phyloP scores from a whole-genome alignment of 2,329 filamentous ascomycete species.

The Acrocalymma vagum region DNA sequence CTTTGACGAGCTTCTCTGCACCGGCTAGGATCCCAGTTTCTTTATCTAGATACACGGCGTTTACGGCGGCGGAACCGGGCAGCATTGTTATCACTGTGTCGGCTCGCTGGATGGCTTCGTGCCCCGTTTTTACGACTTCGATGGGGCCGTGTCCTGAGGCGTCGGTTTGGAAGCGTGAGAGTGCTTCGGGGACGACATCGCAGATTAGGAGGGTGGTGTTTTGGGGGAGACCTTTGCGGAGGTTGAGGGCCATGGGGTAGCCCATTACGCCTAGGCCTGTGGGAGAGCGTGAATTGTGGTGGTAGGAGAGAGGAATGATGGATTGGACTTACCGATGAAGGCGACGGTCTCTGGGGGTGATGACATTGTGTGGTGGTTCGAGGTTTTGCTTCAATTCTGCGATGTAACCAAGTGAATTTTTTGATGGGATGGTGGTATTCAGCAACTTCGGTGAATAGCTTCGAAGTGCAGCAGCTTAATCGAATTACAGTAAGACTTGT shows the following conservation, averaged over 20 bases:
- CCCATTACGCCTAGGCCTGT: conserved; percentile 53
- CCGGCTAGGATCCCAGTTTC: conserved; percentile 51
- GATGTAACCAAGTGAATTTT: too few species aligned
- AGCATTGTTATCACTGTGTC: conserved; percentile 54
- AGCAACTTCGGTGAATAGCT: too few species aligned
- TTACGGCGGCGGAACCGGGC: conserved; percentile 46
- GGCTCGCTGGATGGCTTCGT: conserved; percentile 48
- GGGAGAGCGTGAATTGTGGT: conserved; percentile 6
- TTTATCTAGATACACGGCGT: conserved; percentile 52
- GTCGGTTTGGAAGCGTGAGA: conserved; percentile 49
- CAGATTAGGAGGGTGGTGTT: conserved; percentile 46
- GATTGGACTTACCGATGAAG: conserved; percentile 26
- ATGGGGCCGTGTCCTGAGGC: conserved; percentile 45
- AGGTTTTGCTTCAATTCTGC: background rate
- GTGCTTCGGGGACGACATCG: conserved; percentile 48
- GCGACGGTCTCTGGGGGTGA: conserved; percentile 28
- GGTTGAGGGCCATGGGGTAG: conserved; percentile 53
- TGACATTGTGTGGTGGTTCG: conserved; percentile 18
- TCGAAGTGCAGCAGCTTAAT: too few species aligned
- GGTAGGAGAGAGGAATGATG: background rate
- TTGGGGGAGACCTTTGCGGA: conserved; percentile 45
- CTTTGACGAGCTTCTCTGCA: conserved; percentile 44
- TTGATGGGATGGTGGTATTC: too few species aligned
- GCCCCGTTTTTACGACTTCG: conserved; percentile 45
- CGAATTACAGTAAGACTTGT: too few species aligned